phyloP scores from a whole-genome alignment of 2,329 filamentous ascomycete species.

The Sclerotinia spermophila region DNA sequence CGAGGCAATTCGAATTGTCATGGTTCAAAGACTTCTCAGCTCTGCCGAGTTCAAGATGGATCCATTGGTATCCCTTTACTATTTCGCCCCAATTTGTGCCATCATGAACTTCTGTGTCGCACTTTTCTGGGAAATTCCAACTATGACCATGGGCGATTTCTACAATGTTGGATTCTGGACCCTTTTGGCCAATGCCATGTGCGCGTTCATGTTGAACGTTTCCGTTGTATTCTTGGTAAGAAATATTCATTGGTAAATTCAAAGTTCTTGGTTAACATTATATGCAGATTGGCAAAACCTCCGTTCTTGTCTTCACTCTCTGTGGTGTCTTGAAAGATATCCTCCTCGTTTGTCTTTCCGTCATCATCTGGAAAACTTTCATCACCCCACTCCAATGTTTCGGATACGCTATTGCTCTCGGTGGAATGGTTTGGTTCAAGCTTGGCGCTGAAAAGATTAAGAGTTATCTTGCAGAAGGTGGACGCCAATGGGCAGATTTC shows the following conservation, averaged over 20 bases:
- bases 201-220: conserved; percentile 79
- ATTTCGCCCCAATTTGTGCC: conserved; percentile 82
- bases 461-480: conserved; percentile 68
- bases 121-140: conserved; percentile 69
- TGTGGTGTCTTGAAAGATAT: conserved; percentile 88
- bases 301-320: conserved; percentile 79
- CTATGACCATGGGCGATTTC: conserved; percentile 65
- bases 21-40: conserved; percentile 80
- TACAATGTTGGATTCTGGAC: conserved; percentile 69
- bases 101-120: conserved; percentile 75
- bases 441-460: conserved; percentile 79
- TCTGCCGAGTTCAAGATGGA: conserved; percentile 90
- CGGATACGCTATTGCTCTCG: conserved; percentile 76
- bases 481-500: conserved; percentile 82
- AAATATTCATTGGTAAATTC: conserved; percentile 21
- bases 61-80: conserved; percentile 82
- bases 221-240: conserved; percentile 82
- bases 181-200: conserved; percentile 71
- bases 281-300: conserved; percentile 79
- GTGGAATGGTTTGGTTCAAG: conserved; percentile 82
- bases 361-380: conserved; percentile 76
- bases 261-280: conserved; percentile 5
- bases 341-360: conserved; percentile 73
- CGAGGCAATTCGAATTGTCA: conserved; percentile 76
- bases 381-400: conserved; percentile 75